Evolutionary conservation across 805 yeast species (phyloP).

Genomic region (Suhomyces kilbournensis): DNA sequence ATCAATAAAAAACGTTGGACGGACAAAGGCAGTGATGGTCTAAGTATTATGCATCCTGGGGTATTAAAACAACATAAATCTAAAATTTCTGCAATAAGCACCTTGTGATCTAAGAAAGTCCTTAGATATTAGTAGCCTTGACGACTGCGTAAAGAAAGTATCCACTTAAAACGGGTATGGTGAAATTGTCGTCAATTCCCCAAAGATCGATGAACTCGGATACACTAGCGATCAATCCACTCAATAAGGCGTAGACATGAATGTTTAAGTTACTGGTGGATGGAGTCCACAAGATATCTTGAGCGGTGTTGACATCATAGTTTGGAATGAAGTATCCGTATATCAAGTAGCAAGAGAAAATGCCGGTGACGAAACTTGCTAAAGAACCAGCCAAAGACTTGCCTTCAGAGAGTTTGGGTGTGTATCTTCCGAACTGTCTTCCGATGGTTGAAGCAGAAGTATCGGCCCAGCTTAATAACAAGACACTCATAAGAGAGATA

Average conservation of each 20-base stretch:
- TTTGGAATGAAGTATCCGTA: constrained; percentile 74
- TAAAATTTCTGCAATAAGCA: not conserved
- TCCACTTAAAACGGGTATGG: constrained; percentile 88
- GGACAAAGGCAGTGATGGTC: not conserved
- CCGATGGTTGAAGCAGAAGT: constrained; percentile 96
- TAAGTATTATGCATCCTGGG: not conserved
- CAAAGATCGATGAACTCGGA: constrained; percentile 81
- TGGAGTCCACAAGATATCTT: constrained; percentile 63
- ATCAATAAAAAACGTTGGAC: not conserved
- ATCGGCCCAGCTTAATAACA: constrained; percentile 93
- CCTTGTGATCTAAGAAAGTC: not conserved
- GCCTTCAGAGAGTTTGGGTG: constrained; percentile 69
- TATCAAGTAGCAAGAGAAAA: constrained; percentile 57
- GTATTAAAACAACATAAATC: not conserved
- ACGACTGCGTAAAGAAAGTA: constrained; percentile 54
- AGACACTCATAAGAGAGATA: constrained; percentile 68
- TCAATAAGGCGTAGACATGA: constrained; percentile 50
- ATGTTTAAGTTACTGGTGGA: constrained; percentile 57
- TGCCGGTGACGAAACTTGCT: constrained; percentile 81
- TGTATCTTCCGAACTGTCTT: constrained; percentile 75
- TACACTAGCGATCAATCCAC: constrained; percentile 81
- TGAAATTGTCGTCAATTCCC: constrained; percentile 86
- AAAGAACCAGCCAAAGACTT: constrained; percentile 88
- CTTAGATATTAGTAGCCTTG: constrained; percentile 10
- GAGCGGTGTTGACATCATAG: constrained; percentile 53